These are phyloP conservation scores for Iris macrosiphon DNA, from an alignment of 106 monocot species.

Conservation along the genomic window DNA sequence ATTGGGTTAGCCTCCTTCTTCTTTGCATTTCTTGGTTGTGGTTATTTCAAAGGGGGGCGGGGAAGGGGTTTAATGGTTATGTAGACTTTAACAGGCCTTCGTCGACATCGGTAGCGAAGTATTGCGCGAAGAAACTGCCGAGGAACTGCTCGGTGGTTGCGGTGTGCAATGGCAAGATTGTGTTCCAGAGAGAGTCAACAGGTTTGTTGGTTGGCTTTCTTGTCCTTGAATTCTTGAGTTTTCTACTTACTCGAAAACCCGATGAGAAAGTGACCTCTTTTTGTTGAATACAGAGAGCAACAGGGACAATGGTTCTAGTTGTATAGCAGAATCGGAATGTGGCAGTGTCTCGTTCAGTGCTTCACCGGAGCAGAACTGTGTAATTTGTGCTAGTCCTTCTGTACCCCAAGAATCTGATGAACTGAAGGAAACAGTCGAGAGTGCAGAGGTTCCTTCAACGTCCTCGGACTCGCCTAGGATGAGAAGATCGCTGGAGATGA, in stretches of 20 bases:
- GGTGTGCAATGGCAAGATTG: conserved; percentile 66
- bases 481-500: conserved; percentile 2
- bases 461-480: neutral
- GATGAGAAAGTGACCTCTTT: neutral
- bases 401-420: neutral
- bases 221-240: neutral
- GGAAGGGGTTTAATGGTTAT: neutral
- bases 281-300: neutral
- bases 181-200: conserved; percentile 53
- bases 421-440: conserved; percentile 1
- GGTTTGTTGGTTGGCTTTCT: conserved; percentile 14
- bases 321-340: neutral
- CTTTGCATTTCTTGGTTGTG: neutral
- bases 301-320: conserved; percentile 15
- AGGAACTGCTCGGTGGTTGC: conserved; percentile 55
- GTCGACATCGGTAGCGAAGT: conserved; percentile 50
- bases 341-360: no score
- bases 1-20: conserved; percentile 26
- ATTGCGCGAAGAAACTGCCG: conserved; percentile 58
- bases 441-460: neutral
- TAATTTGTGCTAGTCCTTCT: conserved; percentile 11
- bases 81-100: conserved; percentile 16
- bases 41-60: neutral
- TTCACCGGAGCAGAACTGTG: conserved; percentile 12
- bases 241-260: neutral